Evolutionary conservation across 331 rosid genomes (phyloP), one percentile per base, ranked within the genome.

Genomic region (Malus hybrid): DNA sequence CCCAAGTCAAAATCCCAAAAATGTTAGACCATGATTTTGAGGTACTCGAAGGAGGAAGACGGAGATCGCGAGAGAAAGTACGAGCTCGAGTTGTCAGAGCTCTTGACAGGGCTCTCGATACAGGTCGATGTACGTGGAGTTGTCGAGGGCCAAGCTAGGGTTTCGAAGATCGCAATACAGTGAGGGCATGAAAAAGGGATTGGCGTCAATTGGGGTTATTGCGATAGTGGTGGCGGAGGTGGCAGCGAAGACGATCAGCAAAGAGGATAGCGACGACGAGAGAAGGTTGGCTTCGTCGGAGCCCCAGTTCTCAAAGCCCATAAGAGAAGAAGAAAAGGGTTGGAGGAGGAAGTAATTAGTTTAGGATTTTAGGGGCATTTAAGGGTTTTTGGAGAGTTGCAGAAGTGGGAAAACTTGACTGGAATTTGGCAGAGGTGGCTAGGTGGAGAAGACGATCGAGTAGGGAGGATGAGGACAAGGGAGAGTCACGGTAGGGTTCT

Each of bases 261-360:
- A 67, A 7, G 27, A 52, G 19, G 57, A 52, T 4, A 18, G 18
- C 14, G 63, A 22, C 5, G 63, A 27, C 0, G 94, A 78, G 56
- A 87, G 83, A 6, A 6, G 95, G 97, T 79, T 90, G 52, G 89
- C 86, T 77, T 81, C 89, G 32, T 86, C 88, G 13, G 75, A 74
- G 80, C 82, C 82, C 24, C 85, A 83, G 42, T 84, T 83, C 82
- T 90, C 89, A 16, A 90, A 87, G 81, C 86, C 97, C 95, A 94
- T 92, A 31, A 2, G 6, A 65, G 10, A 65, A 20, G 59, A 20
- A 14, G 13, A 6, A 28, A 50, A 9, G 42, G 73, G 33, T 27
- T 32, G 34, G 6, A 32, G 34, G 7, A 5, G 1, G 34, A 32
- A 32, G 34, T 32, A 32, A 32, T 32, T 32, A 32, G 34, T 32